These are phyloP conservation scores for Pseudocercospora crystallina DNA, from an alignment of 2,329 filamentous ascomycete genomes.

Conservation along the genomic window DNA sequence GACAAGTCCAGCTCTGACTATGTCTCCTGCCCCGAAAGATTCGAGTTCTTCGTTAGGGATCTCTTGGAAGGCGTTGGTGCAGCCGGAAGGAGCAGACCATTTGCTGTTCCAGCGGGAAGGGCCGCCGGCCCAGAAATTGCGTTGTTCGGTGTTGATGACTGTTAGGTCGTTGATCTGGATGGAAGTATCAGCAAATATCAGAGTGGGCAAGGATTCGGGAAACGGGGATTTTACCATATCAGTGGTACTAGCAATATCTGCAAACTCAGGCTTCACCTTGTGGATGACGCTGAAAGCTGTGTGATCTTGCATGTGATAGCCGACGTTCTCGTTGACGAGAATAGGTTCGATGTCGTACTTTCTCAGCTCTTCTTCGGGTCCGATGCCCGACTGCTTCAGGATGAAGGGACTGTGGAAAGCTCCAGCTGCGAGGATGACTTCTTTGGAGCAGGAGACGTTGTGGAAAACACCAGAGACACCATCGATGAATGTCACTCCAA, in stretches of 20 bases:
- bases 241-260: conserved; percentile 10
- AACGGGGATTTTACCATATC: conserved; percentile 5
- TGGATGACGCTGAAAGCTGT: conserved; percentile 39
- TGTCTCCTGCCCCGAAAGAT: conserved; percentile 14
- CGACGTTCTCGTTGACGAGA: conserved; percentile 62
- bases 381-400: conserved; percentile 64
- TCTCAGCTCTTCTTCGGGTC: conserved; percentile 54
- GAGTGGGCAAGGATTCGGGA: too few relatives aligned
- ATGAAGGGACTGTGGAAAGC: conserved; percentile 65
- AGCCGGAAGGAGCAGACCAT: conserved; percentile 20
- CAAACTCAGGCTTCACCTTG: conserved; percentile 26
- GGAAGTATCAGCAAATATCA: too few relatives aligned
- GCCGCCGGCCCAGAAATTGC: conserved; percentile 13
- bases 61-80: conserved; percentile 21
- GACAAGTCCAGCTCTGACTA: conserved; percentile 9
- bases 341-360: conserved; percentile 55
- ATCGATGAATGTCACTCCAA: conserved; percentile 19
- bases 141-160: conserved; percentile 14
- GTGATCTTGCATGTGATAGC: conserved; percentile 64
- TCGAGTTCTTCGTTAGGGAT: conserved; percentile 15
- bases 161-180: conserved; percentile 7
- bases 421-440: conserved; percentile 52
- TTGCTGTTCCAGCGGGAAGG: conserved; percentile 14
- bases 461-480: conserved; percentile 18
- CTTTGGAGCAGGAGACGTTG: conserved; percentile 33